Evolutionary conservation across 495 filamentous ascomycete species (phyloP).

Genomic region (Mycothermus thermophilus): DNA sequence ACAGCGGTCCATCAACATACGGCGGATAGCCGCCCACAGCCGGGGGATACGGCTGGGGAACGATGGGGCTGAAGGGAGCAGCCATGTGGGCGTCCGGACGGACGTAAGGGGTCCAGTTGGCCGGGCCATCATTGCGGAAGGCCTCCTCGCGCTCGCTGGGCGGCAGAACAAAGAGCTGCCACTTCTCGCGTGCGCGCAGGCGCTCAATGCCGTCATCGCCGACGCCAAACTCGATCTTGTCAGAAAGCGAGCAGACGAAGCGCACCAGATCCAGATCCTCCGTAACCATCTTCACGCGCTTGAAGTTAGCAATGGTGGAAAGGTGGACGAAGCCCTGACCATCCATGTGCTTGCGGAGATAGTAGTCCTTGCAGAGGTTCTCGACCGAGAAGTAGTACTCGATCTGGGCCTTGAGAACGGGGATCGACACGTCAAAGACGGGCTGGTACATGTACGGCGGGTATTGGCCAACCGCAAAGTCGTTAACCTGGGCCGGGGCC

Average conservation of each 20-base stretch:
- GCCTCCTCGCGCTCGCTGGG: slow-evolving; percentile 32
- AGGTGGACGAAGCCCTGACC: slow-evolving; percentile 82
- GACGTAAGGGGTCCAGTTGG: slow-evolving; percentile 5
- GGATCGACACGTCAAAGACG: slow-evolving; percentile 11
- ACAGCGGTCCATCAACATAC: slow-evolving; percentile 15
- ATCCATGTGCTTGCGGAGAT: slow-evolving; percentile 83
- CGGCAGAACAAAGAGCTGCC: slow-evolving; percentile 69
- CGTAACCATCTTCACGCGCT: slow-evolving; percentile 61
- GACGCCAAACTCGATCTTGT: slow-evolving; percentile 51
- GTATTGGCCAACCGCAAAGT: slow-evolving; percentile 11
- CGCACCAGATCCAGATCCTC: slow-evolving; percentile 56
- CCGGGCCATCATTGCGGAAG: slow-evolving; percentile 30
- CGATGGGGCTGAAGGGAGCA: slow-evolving; percentile 6
- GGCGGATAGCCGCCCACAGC: slow-evolving; percentile 4
- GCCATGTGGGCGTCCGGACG: slow-evolving; percentile 2
- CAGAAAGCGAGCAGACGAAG: slow-evolving; percentile 55
- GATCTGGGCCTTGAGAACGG: slow-evolving; percentile 44
- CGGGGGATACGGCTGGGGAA: slow-evolving; percentile 6
- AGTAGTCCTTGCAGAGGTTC: slow-evolving; percentile 90
- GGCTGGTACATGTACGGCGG: slow-evolving; percentile 8
- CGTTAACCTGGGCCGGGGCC: slow-evolving; percentile 7
- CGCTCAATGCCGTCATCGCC: slow-evolving; percentile 64
- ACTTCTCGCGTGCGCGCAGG: slow-evolving; percentile 62
- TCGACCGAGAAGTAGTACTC: slow-evolving; percentile 97
- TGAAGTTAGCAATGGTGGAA: slow-evolving; percentile 63